phyloP scores from a whole-genome alignment of 2,329 filamentous ascomycete genomes.

The Cladobotryum mycophilum region DNA sequence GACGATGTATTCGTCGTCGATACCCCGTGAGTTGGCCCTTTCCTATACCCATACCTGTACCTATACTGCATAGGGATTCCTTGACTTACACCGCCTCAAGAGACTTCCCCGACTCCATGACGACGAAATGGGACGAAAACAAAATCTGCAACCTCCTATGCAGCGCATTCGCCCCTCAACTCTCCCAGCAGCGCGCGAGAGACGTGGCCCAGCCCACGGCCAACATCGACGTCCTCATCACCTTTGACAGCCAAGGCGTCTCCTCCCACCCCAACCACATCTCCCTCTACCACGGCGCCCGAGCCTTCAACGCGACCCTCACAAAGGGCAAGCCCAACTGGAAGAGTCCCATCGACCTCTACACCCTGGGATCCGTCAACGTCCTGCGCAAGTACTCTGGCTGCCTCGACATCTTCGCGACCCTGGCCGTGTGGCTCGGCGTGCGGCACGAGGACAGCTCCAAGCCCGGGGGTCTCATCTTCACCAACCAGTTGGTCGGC shows the following conservation, averaged over 20 bases:
- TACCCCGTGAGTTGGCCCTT: slow-evolving; percentile 49
- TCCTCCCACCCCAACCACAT: slow-evolving; percentile 92
- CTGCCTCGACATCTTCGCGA: slow-evolving; percentile 69
- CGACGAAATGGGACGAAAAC: slow-evolving; percentile 63
- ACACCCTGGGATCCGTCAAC: slow-evolving; percentile 70
- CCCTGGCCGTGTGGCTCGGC: slow-evolving; percentile 53
- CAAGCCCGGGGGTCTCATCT: slow-evolving; percentile 57
- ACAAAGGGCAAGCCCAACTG: slow-evolving; percentile 58
- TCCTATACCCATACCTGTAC: neutral
- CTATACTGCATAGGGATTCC: no score
- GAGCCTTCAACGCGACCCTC: slow-evolving; percentile 62
- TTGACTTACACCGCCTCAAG: slow-evolving; percentile 20
- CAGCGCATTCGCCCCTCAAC: slow-evolving; percentile 65
- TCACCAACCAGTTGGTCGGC: slow-evolving; percentile 63
- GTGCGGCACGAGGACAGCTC: slow-evolving; percentile 25
- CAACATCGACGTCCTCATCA: slow-evolving; percentile 75
- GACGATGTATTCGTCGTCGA: slow-evolving; percentile 85
- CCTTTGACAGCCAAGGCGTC: slow-evolving; percentile 78
- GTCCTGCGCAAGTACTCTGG: slow-evolving; percentile 75
- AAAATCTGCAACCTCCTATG: slow-evolving; percentile 66
- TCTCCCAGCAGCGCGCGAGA: slow-evolving; percentile 32
- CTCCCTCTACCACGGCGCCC: slow-evolving; percentile 77
- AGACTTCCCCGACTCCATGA: slow-evolving; percentile 89
- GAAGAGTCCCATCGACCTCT: slow-evolving; percentile 71
- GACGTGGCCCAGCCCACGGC: slow-evolving; percentile 34